phyloP scores from a whole-genome alignment of 176 grass and related monocot species.

The Cocos nucifera region DNA sequence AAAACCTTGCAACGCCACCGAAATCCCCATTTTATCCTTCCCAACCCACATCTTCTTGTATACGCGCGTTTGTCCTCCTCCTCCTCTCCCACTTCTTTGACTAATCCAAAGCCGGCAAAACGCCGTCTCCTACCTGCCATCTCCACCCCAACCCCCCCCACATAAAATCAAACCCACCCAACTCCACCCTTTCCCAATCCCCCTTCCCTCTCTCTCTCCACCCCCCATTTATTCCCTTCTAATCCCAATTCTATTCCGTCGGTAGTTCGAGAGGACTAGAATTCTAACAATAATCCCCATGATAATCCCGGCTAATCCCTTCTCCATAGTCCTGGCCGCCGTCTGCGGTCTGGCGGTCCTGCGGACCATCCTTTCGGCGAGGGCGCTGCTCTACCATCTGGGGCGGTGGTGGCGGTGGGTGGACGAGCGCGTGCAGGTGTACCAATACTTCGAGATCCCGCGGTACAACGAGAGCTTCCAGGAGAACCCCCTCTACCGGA shows the following conservation, averaged over 20 bases:
- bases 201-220: background rate
- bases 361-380: slow-evolving; percentile 50
- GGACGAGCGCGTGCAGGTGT: slow-evolving; percentile 60
- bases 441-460: slow-evolving; percentile 63
- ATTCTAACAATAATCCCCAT: background rate
- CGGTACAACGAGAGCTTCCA: slow-evolving; percentile 14
- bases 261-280: too few species aligned
- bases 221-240: background rate
- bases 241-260: too few species aligned
- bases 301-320: background rate
- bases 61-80: background rate
- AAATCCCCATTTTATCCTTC: background rate
- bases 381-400: slow-evolving; percentile 28
- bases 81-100: background rate
- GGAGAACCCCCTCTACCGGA: slow-evolving; percentile 44
- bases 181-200: too few species aligned
- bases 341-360: slow-evolving; percentile 24
- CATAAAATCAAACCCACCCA: too few species aligned
- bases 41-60: background rate
- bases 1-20: too few species aligned
- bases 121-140: background rate
- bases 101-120: background rate
- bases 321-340: slow-evolving; percentile 15
- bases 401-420: slow-evolving; percentile 43
- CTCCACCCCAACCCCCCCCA: background rate